Evolutionary conservation across 345 rosid genomes (phyloP), one percentile per base, ranked within the genome.

Genomic region (Citrus hindsii): DNA sequence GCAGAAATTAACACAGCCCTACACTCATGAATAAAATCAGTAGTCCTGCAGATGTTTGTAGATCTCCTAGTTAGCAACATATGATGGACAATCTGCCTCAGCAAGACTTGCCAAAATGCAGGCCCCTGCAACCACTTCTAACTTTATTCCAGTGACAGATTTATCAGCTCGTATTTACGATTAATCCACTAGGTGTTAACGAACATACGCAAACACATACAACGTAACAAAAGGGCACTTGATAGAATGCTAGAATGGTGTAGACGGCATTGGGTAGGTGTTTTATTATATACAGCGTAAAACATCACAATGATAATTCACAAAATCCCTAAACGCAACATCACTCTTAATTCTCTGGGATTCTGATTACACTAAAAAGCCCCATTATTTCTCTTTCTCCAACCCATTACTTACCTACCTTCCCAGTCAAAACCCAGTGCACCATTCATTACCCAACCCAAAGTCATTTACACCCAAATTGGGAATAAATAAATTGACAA

Each of bases 261-360:
- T 13, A 13, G 18, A 46, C 14, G 18, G 18, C 51, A 46, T 46
- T 46, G 14, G 51, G 51, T 46, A 3, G 51, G 18, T 13, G 1
- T 46, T 46, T 46, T 46, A 3, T 13, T 46, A 12, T 46, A 46
- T 46, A 13, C 13, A 13, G 51, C 18, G 1, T 46, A 13, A 42
- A 46, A 46, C 51, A 13, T 46, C 51, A 46, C 16, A 46, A 46
- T 13, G 18, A 12, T 46, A 78, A 87, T 80, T 80, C 2, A 76
- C 87, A 74, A 84, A 94, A 87, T 92, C 97, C 88, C 85, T 90
- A 79, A 90, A 97, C 7, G 98, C 97, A 71, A 90, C 69, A 21
- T 94, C 90, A 1, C 95, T 13, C 82, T 70, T 89, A 79, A 90
- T 92, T 97, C 69, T 90, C 91, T 0, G 98, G 95, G 51, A 69